phyloP scores from a whole-genome alignment of 495 filamentous ascomycete species.

The Penicillium goetzii region DNA sequence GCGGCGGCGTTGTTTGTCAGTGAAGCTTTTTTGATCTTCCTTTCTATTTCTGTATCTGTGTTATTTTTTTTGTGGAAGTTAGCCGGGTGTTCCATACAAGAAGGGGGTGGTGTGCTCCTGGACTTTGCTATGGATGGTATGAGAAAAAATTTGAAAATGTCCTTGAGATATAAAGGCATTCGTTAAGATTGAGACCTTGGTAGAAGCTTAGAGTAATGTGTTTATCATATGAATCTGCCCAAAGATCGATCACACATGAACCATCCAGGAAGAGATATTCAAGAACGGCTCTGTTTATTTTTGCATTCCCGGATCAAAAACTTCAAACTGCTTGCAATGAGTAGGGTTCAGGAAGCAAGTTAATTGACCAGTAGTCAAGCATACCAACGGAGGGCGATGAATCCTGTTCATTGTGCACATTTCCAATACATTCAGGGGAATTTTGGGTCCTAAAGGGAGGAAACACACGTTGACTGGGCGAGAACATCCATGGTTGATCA shows the following conservation, averaged over 20 bases:
- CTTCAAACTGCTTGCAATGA: not conserved
- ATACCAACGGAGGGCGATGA: no score
- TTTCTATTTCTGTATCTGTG: not conserved
- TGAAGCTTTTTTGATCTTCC: constrained; percentile 13
- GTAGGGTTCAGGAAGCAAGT: no score
- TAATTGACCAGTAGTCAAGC: no score
- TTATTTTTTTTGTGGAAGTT: not conserved
- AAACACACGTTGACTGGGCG: no score
- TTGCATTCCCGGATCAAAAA: not conserved
- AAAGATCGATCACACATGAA: not conserved
- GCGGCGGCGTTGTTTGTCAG: constrained; percentile 49
- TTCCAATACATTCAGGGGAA: no score
- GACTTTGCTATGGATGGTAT: constrained; percentile 6
- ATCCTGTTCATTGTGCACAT: no score
- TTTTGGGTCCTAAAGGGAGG: no score
- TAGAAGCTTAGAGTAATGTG: not conserved
- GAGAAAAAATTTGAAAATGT: constrained; percentile 10
- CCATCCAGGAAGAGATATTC: not conserved
- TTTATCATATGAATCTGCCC: not conserved
- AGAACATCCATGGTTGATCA: no score
- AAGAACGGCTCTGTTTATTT: not conserved
- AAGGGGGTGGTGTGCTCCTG: not conserved
- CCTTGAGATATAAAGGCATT: not conserved
- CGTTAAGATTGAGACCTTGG: not conserved
- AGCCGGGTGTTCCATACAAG: constrained; percentile 6